Conservation (phyloP, 1,284 basidiomycete species). For the Mycosarcoma mackinlayi region DNA sequence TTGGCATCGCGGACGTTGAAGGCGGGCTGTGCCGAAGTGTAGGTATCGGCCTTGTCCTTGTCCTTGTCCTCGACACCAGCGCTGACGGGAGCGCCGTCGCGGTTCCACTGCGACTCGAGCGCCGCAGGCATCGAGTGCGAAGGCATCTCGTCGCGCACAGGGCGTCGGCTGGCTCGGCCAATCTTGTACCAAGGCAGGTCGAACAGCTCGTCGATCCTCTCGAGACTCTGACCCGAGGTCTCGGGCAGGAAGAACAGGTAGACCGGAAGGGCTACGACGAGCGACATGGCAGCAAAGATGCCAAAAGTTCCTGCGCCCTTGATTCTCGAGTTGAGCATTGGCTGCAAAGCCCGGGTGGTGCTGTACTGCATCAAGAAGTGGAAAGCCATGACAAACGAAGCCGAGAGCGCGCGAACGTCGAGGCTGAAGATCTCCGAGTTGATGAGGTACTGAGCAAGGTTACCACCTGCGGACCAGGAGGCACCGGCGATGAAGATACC, state of each 20-base stretch:
- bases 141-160: constrained; percentile 40
- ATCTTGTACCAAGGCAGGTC: constrained; percentile 53
- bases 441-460: constrained; percentile 50
- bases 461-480: constrained; percentile 44
- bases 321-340: constrained; percentile 49
- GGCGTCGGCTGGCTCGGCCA: constrained; percentile 36
- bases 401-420: constrained; percentile 41
- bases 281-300: constrained; percentile 37
- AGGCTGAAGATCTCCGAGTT: constrained; percentile 48
- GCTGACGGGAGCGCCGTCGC: constrained; percentile 1
- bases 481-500: constrained; percentile 49
- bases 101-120: constrained; percentile 34
- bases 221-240: constrained; percentile 45
- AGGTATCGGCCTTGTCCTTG: constrained; percentile 29
- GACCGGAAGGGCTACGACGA: constrained; percentile 31
- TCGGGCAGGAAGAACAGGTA: constrained; percentile 51
- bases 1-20: constrained; percentile 31
- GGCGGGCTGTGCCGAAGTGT: constrained; percentile 14
- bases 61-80: constrained; percentile 33
- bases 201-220: constrained; percentile 51
- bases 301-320: constrained; percentile 46
- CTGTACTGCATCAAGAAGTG: constrained; percentile 49
- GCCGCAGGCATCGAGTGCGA: constrained; percentile 49
- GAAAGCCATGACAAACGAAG: constrained; percentile 48
- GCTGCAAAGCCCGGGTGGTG: constrained; percentile 36